Evolutionary conservation across 306 rosid genomes (phyloP).

Genomic region (Corylus avellana): DNA sequence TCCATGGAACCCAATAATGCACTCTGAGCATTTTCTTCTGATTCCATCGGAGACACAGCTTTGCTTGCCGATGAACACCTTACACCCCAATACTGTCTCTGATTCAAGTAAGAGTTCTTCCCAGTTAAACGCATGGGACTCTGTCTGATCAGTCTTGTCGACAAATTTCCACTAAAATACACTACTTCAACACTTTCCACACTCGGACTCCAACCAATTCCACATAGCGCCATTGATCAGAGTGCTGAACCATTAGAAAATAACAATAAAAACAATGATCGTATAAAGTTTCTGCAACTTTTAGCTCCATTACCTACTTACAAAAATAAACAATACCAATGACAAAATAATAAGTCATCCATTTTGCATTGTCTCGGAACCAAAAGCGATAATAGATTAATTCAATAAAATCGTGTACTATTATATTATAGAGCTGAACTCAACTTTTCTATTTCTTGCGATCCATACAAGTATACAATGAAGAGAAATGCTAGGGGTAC

Average conservation of each 20-base stretch:
- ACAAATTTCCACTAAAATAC: conserved; percentile 51
- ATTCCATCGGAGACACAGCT: conserved; percentile 47
- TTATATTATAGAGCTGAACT: neutral
- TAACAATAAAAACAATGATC: neutral
- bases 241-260: conserved; percentile 28
- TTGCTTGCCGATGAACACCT: conserved; percentile 50
- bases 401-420: neutral
- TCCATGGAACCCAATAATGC: conserved; percentile 46
- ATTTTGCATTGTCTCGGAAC: neutral
- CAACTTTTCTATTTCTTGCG: neutral
- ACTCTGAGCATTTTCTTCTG: conserved; percentile 41
- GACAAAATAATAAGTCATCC: neutral
- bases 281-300: neutral
- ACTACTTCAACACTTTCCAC: conserved; percentile 44
- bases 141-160: conserved; percentile 54
- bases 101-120: conserved; percentile 26
- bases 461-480: neutral
- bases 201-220: conserved; percentile 52
- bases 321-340: neutral
- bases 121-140: conserved; percentile 44
- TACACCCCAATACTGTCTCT: conserved; percentile 36
- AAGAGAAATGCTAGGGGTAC: neutral
- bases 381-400: neutral
- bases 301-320: conserved; percentile 7
- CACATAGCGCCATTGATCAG: conserved; percentile 61